phyloP scores from a whole-genome alignment of 306 rosid species.

The Fragaria iinumae region DNA sequence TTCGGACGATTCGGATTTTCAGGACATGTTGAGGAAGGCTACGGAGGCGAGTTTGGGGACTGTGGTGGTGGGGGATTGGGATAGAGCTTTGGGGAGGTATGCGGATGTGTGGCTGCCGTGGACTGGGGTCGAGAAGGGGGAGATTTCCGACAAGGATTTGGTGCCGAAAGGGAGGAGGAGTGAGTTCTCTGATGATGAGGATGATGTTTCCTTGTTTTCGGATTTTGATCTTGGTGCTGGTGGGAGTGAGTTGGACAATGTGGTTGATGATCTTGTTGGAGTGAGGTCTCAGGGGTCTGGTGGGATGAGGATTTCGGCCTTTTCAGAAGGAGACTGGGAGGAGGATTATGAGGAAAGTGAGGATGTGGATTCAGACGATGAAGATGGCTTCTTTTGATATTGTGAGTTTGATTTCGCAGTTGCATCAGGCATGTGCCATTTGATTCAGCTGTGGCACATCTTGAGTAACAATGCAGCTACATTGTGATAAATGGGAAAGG shows the following conservation, averaged over 20 bases:
- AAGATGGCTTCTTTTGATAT: constrained; percentile 43
- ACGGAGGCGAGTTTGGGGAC: constrained; percentile 69
- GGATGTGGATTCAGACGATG: constrained; percentile 36
- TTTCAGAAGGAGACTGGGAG: constrained; percentile 37
- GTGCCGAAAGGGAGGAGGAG: constrained; percentile 34
- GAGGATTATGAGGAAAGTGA: constrained; percentile 40
- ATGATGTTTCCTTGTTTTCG: constrained; percentile 35
- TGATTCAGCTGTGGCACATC: constrained; percentile 18
- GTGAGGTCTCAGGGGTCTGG: constrained; percentile 27
- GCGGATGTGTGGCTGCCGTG: constrained; percentile 96
- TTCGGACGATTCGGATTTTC: constrained; percentile 79
- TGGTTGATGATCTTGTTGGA: constrained; percentile 50
- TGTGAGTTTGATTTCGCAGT: constrained; percentile 3
- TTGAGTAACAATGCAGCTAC: neutral
- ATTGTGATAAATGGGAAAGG: neutral
- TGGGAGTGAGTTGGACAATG: constrained; percentile 37
- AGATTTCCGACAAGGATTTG: constrained; percentile 49
- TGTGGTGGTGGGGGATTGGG: constrained; percentile 84
- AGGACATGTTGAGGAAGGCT: constrained; percentile 75
- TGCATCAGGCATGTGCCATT: neutral
- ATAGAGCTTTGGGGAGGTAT: constrained; percentile 59
- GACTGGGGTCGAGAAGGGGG: constrained; percentile 75
- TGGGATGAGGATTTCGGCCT: constrained; percentile 43
- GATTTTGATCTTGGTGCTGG: constrained; percentile 21
- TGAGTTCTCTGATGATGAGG: constrained; percentile 35